Base-by-base conservation (phyloP, 2,329 filamentous ascomycete genomes). In the Penicillium polonicum region DNA sequence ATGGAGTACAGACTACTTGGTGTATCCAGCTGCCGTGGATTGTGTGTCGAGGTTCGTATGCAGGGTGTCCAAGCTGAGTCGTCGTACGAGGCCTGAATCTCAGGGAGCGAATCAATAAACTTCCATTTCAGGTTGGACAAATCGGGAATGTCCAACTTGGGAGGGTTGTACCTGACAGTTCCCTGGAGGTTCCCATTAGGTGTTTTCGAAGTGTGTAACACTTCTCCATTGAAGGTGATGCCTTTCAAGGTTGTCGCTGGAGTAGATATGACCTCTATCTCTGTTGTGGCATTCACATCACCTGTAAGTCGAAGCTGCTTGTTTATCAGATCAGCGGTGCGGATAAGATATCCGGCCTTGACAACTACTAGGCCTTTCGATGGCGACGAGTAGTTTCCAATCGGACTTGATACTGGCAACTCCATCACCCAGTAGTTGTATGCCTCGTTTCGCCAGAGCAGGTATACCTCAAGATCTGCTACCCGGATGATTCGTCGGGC, bases 371-470 rank as follows among this genome's bases (percentile, higher is more conserved):
- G 41, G 12, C 58, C 50, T 27, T 69, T 66, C 7, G 62, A 65
- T 4, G 61, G 61, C 6, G 65, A 68, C 15, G 57, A 56, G 39
- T 61, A 70, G 33, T 65, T 67, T 13, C 57, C 54, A 25, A 68
- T 60, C 29, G 67, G 63, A 4, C 31, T 56, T 38, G 36, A 19
- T 15, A 48, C 48, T 2, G 65, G 63, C 8, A 73, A 43, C 27
- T 73, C 67, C 9, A 72, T 49, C 0, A 63, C 60, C 69, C 70
- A 74, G 56, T 69, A 69, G 29, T 68, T 63, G 58, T 72, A 73
- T 12, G 65, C 70, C 1, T 68, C 64, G 31, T 72, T 71, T 4
- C 70, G 65, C 62, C 62, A 67, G 10, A 72, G 60, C 3, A 73
- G 58, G 51, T 68, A 61, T 19, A 72, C 57, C 21, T 66, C 58